These are phyloP conservation scores for Citrus trifoliata DNA, from an alignment of 345 rosid species.

Conservation along the genomic window DNA sequence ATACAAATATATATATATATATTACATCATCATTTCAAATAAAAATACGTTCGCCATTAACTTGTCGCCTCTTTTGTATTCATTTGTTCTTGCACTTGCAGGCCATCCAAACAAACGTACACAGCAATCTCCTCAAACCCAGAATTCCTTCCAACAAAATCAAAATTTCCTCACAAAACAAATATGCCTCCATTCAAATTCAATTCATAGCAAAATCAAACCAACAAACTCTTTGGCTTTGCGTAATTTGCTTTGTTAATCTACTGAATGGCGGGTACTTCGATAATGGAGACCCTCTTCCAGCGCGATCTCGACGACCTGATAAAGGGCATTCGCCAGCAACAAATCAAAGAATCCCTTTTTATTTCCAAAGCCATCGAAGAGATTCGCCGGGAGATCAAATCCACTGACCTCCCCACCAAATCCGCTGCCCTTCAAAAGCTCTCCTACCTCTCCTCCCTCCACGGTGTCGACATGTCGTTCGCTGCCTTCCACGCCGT, in stretches of 20 bases:
- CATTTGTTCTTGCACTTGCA: neutral
- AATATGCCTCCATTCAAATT: neutral
- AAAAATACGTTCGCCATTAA: too few relatives aligned
- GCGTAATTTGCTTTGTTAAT: neutral
- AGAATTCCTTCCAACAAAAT: neutral
- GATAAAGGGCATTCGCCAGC: slow-evolving; percentile 77
- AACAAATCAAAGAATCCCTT: slow-evolving; percentile 45
- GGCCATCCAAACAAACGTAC: neutral
- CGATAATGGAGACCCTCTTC: slow-evolving; percentile 84
- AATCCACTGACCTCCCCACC: slow-evolving; percentile 70
- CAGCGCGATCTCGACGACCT: slow-evolving; percentile 87
- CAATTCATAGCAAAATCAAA: neutral
- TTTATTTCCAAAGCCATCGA: slow-evolving; percentile 72
- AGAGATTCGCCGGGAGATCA: slow-evolving; percentile 89
- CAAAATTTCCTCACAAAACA: neutral
- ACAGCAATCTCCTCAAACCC: neutral
- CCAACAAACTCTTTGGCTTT: neutral
- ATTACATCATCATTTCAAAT: too few relatives aligned
- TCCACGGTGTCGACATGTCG: slow-evolving; percentile 75
- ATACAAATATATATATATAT: too few relatives aligned
- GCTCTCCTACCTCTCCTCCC: slow-evolving; percentile 73
- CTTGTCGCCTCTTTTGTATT: too few relatives aligned
- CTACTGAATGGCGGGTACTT: slow-evolving; percentile 48
- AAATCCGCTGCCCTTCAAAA: slow-evolving; percentile 88
- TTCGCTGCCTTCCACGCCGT: slow-evolving; percentile 89